Evolutionary conservation across 805 yeast genomes (phyloP).

Genomic region (Cyberlindnera misumaiensis): DNA sequence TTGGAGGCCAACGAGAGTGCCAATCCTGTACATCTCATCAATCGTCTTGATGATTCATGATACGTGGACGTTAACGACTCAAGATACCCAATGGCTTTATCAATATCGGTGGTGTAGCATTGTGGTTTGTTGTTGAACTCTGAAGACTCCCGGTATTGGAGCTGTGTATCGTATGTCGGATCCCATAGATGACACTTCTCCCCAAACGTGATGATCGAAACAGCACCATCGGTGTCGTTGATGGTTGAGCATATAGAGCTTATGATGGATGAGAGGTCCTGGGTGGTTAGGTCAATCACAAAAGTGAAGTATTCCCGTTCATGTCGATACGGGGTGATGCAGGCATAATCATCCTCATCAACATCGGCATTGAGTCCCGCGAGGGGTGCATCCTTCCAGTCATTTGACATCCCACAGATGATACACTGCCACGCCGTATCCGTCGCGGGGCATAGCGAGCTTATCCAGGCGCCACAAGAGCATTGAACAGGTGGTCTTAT

Average conservation of each 20-base stretch:
- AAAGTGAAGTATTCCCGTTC: neutral
- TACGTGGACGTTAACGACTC: slow-evolving; percentile 26
- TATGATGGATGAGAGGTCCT: slow-evolving; percentile 53
- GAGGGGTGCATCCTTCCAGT: neutral
- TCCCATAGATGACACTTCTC: slow-evolving; percentile 1
- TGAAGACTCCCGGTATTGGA: neutral
- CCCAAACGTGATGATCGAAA: neutral
- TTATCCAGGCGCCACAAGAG: no score
- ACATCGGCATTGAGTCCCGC: neutral
- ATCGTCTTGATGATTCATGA: slow-evolving; percentile 60
- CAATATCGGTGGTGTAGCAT: neutral
- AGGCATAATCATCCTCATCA: slow-evolving; percentile 1
- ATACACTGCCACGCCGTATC: slow-evolving; percentile 80
- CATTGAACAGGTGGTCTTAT: no score
- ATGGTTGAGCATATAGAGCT: slow-evolving; percentile 65
- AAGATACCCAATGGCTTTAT: neutral
- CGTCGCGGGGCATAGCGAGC: slow-evolving; percentile 60
- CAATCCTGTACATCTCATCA: slow-evolving; percentile 83
- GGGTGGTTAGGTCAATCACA: neutral
- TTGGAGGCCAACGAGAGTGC: slow-evolving; percentile 80
- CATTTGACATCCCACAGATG: slow-evolving; percentile 43
- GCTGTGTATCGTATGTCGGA: neutral
- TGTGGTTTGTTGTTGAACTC: neutral
- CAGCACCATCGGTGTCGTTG: slow-evolving; percentile 30
- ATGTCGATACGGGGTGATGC: neutral